Conservation (phyloP, 495 filamentous ascomycete species). For the Jackrogersella multiformis region DNA sequence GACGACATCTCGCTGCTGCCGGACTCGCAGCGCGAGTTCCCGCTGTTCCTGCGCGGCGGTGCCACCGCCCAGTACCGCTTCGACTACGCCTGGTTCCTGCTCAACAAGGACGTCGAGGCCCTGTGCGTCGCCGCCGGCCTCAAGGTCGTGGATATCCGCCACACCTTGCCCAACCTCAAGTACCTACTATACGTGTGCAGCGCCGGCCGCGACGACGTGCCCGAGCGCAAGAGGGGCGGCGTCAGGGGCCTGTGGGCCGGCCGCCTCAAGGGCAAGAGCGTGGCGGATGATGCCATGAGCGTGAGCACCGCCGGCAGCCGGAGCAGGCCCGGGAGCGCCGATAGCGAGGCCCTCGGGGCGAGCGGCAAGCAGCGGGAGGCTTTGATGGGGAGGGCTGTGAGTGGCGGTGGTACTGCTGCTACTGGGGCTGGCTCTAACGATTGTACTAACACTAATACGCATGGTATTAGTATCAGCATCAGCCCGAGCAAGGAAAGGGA, state of each 20-base stretch:
- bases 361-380: conserved; percentile 49
- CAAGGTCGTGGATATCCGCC: conserved; percentile 82
- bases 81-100: conserved; percentile 92
- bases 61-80: conserved; percentile 81
- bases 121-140: conserved; percentile 78
- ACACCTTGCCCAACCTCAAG: conserved; percentile 92
- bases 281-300: conserved; percentile 46
- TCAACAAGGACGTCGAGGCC: conserved; percentile 93
- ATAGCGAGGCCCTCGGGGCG: conserved; percentile 53
- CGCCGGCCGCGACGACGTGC: conserved; percentile 78
- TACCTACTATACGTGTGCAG: conserved; percentile 89
- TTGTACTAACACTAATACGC: not conserved
- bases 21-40: conserved; percentile 73
- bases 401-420: no score
- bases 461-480: not conserved
- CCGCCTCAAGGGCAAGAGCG: conserved; percentile 37
- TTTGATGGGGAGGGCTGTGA: conserved; percentile 47
- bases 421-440: not conserved
- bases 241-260: conserved; percentile 70
- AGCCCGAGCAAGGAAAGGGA: not conserved
- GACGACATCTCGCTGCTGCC: conserved; percentile 80
- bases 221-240: conserved; percentile 79
- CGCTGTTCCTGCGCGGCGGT: conserved; percentile 77
- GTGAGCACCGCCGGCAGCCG: conserved; percentile 46
- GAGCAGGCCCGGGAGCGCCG: conserved; percentile 60